Conservation (phyloP, 1,139 yeast genomes). For the Yamadazyma siamensis region DNA sequence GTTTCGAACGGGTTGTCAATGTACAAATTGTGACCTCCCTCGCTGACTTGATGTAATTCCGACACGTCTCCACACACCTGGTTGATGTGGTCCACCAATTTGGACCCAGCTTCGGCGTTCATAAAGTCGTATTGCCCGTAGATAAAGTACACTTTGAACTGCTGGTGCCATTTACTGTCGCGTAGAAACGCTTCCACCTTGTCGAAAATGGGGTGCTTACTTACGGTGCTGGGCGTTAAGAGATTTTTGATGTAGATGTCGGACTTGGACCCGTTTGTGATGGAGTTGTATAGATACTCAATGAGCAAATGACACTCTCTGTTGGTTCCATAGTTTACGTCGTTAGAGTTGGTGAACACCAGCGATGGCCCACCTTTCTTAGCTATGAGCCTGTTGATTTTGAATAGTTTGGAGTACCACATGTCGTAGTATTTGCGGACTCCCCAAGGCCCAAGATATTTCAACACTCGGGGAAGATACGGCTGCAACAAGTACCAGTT, state of each 20-base stretch:
- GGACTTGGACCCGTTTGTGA: conserved; percentile 59
- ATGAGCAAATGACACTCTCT: conserved; percentile 46
- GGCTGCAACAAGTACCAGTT: conserved; percentile 42
- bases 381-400: conserved; percentile 40
- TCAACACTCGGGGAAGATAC: conserved; percentile 41
- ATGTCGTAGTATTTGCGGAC: conserved; percentile 39
- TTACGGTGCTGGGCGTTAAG: conserved; percentile 74
- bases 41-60: conserved; percentile 25
- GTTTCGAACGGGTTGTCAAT: conserved; percentile 54
- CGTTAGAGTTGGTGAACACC: conserved; percentile 24
- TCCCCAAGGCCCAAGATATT: conserved; percentile 51
- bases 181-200: conserved; percentile 38
- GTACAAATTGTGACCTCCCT: conserved; percentile 47
- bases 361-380: conserved; percentile 31
- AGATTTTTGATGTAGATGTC: conserved; percentile 63
- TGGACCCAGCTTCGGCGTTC: conserved; percentile 71
- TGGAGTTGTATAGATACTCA: conserved; percentile 58
- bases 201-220: conserved; percentile 72
- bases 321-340: conserved; percentile 38
- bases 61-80: conserved; percentile 11
- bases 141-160: conserved; percentile 52
- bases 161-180: conserved; percentile 14
- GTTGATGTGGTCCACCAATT: conserved; percentile 41
- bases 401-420: conserved; percentile 44
- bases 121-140: conserved; percentile 89